Evolutionary conservation across 805 yeast genomes (phyloP).

Genomic region (Wickerhamomyces queroliae): DNA sequence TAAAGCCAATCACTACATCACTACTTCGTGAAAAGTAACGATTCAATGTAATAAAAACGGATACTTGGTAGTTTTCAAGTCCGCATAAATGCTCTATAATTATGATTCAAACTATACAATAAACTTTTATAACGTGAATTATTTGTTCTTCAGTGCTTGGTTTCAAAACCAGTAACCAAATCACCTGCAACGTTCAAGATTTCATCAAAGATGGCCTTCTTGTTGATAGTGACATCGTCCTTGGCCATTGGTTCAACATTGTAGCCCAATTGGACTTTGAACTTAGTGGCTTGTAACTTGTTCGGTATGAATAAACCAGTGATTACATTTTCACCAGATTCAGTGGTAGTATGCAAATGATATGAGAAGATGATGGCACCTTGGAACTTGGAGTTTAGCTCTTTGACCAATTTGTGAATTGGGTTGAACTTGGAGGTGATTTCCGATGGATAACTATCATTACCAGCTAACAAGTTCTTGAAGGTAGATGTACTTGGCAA

Average conservation of each 20-base stretch:
- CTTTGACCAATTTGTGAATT: slow-evolving; percentile 50
- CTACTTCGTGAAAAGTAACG: too few relatives aligned
- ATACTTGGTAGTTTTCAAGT: too few relatives aligned
- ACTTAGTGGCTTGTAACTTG: slow-evolving; percentile 52
- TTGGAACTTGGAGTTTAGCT: slow-evolving; percentile 56
- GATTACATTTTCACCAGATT: slow-evolving; percentile 55
- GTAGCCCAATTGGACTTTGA: slow-evolving; percentile 74
- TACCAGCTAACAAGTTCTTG: slow-evolving; percentile 46
- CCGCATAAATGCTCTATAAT: background rate
- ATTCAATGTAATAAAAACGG: too few relatives aligned
- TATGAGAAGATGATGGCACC: slow-evolving; percentile 68
- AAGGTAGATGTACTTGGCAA: slow-evolving; percentile 39
- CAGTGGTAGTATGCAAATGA: slow-evolving; percentile 44
- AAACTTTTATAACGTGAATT: background rate
- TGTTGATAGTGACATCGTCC: slow-evolving; percentile 55
- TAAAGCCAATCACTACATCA: too few relatives aligned
- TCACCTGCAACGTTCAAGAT: slow-evolving; percentile 68
- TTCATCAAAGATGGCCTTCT: slow-evolving; percentile 67
- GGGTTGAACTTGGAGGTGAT: slow-evolving; percentile 53
- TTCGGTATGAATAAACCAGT: slow-evolving; percentile 80
- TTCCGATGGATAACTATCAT: slow-evolving; percentile 28
- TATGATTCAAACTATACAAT: background rate
- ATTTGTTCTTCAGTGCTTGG: background rate
- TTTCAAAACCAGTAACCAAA: slow-evolving; percentile 37
- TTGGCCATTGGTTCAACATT: slow-evolving; percentile 58